A percentile compares a stretch with the other conserved stretches of the same genome.
phyloP scores from a whole-genome alignment of 1,284 basidiomycete species.

The Wallemia mellicola region DNA sequence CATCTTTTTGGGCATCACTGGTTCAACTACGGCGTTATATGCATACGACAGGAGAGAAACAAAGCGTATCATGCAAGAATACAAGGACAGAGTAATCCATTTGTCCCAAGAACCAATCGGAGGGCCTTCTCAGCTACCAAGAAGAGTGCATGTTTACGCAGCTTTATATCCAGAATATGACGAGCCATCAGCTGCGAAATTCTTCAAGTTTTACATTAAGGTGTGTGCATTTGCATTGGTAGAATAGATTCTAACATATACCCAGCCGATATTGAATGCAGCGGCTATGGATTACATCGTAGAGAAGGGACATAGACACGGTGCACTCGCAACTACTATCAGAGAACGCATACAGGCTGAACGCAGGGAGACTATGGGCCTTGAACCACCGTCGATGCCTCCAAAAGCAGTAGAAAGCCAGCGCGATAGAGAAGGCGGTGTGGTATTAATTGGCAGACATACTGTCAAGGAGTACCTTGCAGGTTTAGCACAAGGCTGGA shows the following conservation, averaged over 20 bases:
- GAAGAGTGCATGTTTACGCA: not conserved
- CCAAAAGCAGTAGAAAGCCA: not conserved
- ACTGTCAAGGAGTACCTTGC: not conserved
- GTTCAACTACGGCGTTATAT: not conserved
- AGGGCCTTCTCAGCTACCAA: not conserved
- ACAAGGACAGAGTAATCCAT: not conserved
- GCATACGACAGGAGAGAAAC: conserved; percentile 1
- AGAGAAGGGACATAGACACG: not conserved
- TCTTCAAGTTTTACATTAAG: not conserved
- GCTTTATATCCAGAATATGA: not conserved
- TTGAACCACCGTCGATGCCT: not conserved
- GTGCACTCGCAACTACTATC: not conserved
- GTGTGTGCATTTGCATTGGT: not conserved
- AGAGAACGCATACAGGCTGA: not conserved
- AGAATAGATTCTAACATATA: too few species aligned
- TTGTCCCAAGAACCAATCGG: not conserved
- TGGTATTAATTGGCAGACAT: not conserved
- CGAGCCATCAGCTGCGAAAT: not conserved
- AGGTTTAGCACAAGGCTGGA: not conserved
- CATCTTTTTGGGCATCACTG: not conserved
- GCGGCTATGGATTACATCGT: not conserved
- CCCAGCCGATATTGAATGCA: not conserved
- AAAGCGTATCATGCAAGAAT: not conserved
- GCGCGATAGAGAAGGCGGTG: not conserved
- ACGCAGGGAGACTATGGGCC: not conserved